These are phyloP conservation scores for Microbotryum lychnidis-dioicae DNA, from an alignment of 1,284 basidiomycete genomes.

Conservation along the genomic window DNA sequence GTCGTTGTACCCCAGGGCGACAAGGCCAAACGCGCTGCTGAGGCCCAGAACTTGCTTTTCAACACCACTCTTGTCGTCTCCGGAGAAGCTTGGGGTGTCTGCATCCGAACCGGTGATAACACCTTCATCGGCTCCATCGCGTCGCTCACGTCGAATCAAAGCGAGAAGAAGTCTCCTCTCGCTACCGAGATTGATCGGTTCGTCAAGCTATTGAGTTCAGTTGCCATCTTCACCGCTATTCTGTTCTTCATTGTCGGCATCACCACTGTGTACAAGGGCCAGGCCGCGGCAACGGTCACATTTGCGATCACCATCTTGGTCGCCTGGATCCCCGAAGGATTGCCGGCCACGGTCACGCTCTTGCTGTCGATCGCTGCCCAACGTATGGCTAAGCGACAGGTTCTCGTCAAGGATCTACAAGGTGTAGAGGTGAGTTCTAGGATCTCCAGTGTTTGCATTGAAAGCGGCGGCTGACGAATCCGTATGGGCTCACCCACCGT, in stretches of 20 bases:
- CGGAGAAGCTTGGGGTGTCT: slow-evolving; percentile 60
- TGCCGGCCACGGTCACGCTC: slow-evolving; percentile 62
- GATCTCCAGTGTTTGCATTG: slow-evolving; percentile 29
- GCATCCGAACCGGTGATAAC: slow-evolving; percentile 58
- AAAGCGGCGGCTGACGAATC: no score
- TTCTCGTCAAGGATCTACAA: slow-evolving; percentile 60
- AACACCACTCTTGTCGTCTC: slow-evolving; percentile 60
- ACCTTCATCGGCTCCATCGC: slow-evolving; percentile 62
- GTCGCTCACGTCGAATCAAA: slow-evolving; percentile 54
- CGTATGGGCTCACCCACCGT: no score
- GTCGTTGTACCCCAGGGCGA: slow-evolving; percentile 47
- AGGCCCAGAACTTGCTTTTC: slow-evolving; percentile 60
- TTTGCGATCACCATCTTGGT: slow-evolving; percentile 62
- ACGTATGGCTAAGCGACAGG: slow-evolving; percentile 61
- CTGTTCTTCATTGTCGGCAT: slow-evolving; percentile 60
- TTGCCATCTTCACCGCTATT: slow-evolving; percentile 55
- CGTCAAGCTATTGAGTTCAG: slow-evolving; percentile 44
- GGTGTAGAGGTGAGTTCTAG: slow-evolving; percentile 45
- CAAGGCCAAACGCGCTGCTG: slow-evolving; percentile 46
- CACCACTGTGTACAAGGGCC: slow-evolving; percentile 56
- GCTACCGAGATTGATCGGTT: slow-evolving; percentile 56
- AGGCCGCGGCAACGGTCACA: slow-evolving; percentile 54
- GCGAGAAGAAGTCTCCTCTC: slow-evolving; percentile 57
- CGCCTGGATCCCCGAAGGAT: slow-evolving; percentile 58
- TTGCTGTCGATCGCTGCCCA: slow-evolving; percentile 62